phyloP scores from a whole-genome alignment of 129 eudicot species.

The Chrysanthemum seticuspe region DNA sequence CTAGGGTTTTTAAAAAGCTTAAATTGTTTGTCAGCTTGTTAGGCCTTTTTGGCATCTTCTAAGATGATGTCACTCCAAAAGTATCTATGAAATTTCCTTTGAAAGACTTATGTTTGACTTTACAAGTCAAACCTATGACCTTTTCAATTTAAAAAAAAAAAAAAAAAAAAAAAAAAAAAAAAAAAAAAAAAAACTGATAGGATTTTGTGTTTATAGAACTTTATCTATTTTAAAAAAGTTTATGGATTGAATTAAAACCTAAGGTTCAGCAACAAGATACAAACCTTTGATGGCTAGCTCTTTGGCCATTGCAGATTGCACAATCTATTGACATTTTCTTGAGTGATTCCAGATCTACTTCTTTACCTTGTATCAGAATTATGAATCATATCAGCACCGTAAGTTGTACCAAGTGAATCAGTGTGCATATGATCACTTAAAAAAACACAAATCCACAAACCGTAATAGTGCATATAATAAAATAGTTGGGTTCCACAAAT shows the following conservation, averaged over 20 bases:
- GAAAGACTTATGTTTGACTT: background rate
- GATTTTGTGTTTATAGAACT: background rate
- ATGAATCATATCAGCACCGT: conserved; percentile 3
- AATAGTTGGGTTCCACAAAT: no score
- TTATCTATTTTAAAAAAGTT: no score
- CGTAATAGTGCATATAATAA: no score
- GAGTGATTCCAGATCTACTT: conserved; percentile 61
- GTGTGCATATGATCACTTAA: no score
- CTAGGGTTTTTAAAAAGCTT: background rate
- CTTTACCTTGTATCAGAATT: conserved; percentile 45
- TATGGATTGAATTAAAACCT: no score
- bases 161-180: no score
- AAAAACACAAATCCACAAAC: no score
- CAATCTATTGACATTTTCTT: conserved; percentile 61
- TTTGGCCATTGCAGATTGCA: conserved; percentile 59
- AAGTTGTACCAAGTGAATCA: background rate
- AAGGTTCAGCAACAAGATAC: no score
- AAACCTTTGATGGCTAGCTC: conserved; percentile 64
- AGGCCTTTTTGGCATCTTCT: background rate
- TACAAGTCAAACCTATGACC: background rate
- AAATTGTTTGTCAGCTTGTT: background rate
- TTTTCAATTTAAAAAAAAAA: no score
- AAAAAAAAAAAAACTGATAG: background rate
- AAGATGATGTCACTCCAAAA: background rate
- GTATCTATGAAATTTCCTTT: background rate